A percentile compares a stretch with the other conserved stretches of the same genome.
Evolutionary conservation across 208 protist species (phyloP).

Genomic region (Trichomonas vaginalis): DNA sequence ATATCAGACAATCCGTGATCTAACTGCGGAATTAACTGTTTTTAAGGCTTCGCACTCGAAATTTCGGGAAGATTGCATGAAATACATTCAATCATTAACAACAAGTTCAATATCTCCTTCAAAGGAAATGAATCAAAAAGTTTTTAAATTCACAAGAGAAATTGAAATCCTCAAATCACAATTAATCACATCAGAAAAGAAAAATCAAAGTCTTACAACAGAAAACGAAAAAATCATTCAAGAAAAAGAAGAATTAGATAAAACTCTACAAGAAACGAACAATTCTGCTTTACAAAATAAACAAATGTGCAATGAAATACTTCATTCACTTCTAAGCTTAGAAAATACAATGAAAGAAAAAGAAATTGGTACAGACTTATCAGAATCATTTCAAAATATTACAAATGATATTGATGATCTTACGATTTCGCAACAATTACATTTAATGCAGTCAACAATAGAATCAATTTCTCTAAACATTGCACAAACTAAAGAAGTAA

Average conservation of each 20-base stretch:
- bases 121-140: background rate
- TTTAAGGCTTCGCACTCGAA: background rate
- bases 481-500: background rate
- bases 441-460: background rate
- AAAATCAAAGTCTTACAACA: background rate
- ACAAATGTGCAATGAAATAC: background rate
- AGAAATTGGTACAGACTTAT: background rate
- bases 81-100: background rate
- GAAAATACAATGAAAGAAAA: background rate
- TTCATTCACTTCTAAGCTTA: background rate
- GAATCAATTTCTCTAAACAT: background rate
- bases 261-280: background rate
- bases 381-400: background rate
- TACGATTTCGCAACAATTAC: background rate
- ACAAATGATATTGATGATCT: background rate
- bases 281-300: background rate
- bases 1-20: background rate
- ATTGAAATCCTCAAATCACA: background rate
- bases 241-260: background rate
- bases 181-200: background rate
- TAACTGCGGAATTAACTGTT: background rate
- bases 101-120: background rate
- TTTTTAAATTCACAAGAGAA: background rate
- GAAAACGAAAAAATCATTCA: background rate
- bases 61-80: background rate